Base-by-base conservation (phyloP, 2,329 filamentous ascomycete species). In the Neonectria neomacrospora region DNA sequence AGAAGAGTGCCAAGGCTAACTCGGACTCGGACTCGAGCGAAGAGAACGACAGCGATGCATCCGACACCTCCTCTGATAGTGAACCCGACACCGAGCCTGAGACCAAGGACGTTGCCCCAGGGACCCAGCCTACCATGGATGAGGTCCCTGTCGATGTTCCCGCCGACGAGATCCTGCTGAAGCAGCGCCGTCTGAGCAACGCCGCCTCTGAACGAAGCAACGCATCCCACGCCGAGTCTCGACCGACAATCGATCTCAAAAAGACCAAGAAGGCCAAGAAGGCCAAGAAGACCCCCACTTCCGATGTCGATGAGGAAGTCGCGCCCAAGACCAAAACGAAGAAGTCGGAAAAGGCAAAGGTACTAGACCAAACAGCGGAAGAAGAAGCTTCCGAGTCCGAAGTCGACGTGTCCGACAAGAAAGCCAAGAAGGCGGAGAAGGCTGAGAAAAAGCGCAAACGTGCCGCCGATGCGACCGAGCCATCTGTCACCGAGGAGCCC, bases 371-470 rank as follows among this genome's bases (percentile, higher is more conserved):
- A 63, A 70, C 73, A 68, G 74, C 68, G 39, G 70, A 73, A 68
- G 74, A 68, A 37, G 61, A 26, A 12, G 47, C 65, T 28, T 55
- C 53, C 16, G 58, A 64, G 8, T 12, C 58, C 3, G 68, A 71
- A 42, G 23, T 45, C 9, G 61, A 71, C 20, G 48, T 62, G 14
- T 30, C 65, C 7, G 45, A 63, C 6, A 50, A 47, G 67, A 71
- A 60, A 70, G 67, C 61, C 60, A 75, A 74, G 67, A 73, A 67
- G 45, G 52, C 18, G 37, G 69, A 68, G 61, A 78, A 76, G 69
- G 70, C 76, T 10, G 73, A 76, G 63, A 80, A 77, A 69, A 80
- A 77, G 70, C 73, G 74, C 39, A 78, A 78, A 69, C 75, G 74
- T 54, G 73, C 58, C 20, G 52, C 67, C 42, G 75, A 75, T 39